Base-by-base conservation (phyloP, 805 yeast genomes). In the Pichia nakasei region DNA sequence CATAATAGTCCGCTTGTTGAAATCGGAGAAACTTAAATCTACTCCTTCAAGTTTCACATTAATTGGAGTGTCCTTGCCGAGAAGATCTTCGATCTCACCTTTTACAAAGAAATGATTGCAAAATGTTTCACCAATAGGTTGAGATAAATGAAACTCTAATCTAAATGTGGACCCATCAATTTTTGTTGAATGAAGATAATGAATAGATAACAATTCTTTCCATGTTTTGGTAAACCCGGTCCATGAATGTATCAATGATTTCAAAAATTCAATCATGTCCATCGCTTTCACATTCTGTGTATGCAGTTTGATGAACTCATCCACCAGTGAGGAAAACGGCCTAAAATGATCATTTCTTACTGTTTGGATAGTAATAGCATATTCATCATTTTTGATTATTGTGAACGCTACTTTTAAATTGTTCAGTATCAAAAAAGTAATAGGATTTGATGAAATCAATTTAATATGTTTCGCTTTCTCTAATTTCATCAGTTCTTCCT, bases 381-480 rank as follows among this genome's bases (percentile, higher is more conserved):
- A 42, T 3, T 17, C 19, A 12, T 31, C 21, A 3, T 29, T 32
- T 0, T 19, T 9, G 4, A 9, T 7, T 21, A 22, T 18, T 9
- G 20, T 6, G 12, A 44, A 44, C 5, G 9, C 22, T 22, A 37
- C 38, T 18, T 31, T 22, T 15, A 44, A 29, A 9, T 18, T 39
- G 5, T 35, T 18, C 9, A 22, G 24, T 5, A 44, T 19, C 5
- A 44, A 27, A 4, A 39, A 17, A 4, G 42, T 26, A 2, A 40
- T 36, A 22, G 41, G 19, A n/a, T 38, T 27, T 2, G 29, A 11
- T 15, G 44, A 38, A 17, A 51, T 8, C 3, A 57, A 44, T 38
- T 47, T 38, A 18, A 57, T 33, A 1, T 39, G 37, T 5, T 48
- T 36, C 2, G 21, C 15, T 9, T 44, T 29, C 22, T 57, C 55